A percentile compares a stretch with the other conserved stretches of the same genome.
Evolutionary conservation across 345 rosid genomes (phyloP).

Genomic region (Brassica nigra): DNA sequence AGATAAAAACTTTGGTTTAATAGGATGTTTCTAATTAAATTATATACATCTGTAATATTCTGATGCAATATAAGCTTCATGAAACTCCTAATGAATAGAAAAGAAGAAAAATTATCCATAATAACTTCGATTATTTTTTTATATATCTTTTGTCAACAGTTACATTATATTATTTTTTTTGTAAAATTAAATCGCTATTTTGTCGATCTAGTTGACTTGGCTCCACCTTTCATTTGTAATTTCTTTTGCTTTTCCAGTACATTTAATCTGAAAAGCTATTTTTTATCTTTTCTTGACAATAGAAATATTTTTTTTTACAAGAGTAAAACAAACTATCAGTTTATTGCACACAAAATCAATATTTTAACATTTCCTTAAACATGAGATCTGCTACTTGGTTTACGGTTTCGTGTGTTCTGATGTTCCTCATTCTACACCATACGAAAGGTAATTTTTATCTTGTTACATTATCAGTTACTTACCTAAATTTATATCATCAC

Average conservation of each 20-base stretch:
- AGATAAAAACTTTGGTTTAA: no score
- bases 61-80: no score
- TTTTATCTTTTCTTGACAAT: constrained; percentile 14
- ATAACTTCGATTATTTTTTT: not conserved
- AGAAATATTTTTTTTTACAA: not conserved
- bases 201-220: constrained; percentile 24
- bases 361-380: not conserved
- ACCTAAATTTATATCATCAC: not conserved
- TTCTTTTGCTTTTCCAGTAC: not conserved
- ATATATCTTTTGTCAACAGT: not conserved
- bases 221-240: not conserved
- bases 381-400: constrained; percentile 16
- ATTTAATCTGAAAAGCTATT: not conserved
- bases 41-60: no score
- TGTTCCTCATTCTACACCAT: constrained; percentile 1
- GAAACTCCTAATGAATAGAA: not conserved
- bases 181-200: not conserved
- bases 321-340: not conserved
- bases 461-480: not conserved
- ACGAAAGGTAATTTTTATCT: constrained; percentile 13
- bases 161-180: not conserved
- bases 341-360: not conserved
- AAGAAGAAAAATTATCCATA: not conserved
- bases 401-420: constrained; percentile 2
- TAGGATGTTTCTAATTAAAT: no score